Evolutionary conservation across 129 eudicot species (phyloP), one percentile per base, ranked within the genome.

Genomic region (Daucus carota): DNA sequence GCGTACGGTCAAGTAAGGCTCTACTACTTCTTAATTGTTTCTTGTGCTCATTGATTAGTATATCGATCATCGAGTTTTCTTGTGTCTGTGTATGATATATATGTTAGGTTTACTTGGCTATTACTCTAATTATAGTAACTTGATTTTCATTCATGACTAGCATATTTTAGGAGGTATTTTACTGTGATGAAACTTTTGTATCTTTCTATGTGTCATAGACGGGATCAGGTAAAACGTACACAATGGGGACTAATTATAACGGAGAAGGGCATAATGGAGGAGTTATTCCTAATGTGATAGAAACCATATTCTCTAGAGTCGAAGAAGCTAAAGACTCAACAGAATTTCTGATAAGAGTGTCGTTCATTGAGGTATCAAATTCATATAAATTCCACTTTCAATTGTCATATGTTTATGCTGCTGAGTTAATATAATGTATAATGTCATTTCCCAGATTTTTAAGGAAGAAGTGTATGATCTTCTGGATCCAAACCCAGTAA

Each of bases 201-300:
- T n/a, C 13, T 65, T 70, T 69, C 10, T 63, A 26, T 43, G 77
- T 3, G 5, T 76, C 43, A 28, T 74, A 94, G 99, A 94, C 99
- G 12, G 99, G 99, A 9, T 94, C 99, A 0, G 99, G 99, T 18
- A 94, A 94, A 85, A 94, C 99, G 0, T 94, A 94, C 77, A 94
- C 99, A 1, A 94, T 94, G 99, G 99, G 99, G 12, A 94, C 97
- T 22, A 94, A 94, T 70, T 94, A 94, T 43, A 89, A 88, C 8
- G 96, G 99, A 4, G 92, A 94, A 74, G 83, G 78, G 14, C 89
- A 83, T 1, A 70, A 29, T 8, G 82, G 77, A 32, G 99, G 97
- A 6, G 84, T 94, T 22, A 91, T 94, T 79, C 99, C 99, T 6
- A 87, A 82, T 59, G 99, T 94, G 29, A 91, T 94, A 93, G 87